A percentile compares a stretch with the other conserved stretches of the same genome.
These are phyloP conservation scores for Thuidium tamariscinum DNA, from an alignment of 225 moss, liverwort and hornwort species.

Conservation along the genomic window DNA sequence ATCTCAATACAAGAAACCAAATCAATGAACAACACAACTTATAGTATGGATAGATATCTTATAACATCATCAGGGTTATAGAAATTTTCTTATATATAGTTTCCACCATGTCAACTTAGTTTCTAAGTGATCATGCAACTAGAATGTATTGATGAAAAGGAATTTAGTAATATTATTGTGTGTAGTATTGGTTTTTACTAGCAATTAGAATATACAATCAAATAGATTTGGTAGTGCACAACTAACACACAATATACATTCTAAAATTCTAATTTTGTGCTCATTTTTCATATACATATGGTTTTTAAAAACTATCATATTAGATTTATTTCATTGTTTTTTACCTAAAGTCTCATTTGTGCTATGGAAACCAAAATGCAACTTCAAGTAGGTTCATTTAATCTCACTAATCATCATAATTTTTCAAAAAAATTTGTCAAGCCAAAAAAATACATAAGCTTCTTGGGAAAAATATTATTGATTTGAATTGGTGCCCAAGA, in stretches of 20 bases:
- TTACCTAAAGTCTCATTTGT: too few relatives aligned
- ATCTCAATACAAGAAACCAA: too few relatives aligned
- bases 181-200: background rate
- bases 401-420: too few relatives aligned
- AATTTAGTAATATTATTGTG: background rate
- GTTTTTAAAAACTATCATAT: background rate
- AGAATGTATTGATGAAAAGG: background rate
- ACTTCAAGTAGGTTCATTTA: too few relatives aligned
- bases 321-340: background rate
- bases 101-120: background rate
- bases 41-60: too few relatives aligned
- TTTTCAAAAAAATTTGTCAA: too few relatives aligned
- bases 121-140: rapidly evolving
- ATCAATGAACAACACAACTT: too few relatives aligned
- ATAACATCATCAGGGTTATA: background rate
- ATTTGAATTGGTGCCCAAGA: too few relatives aligned
- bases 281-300: rapidly evolving
- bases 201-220: background rate
- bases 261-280: background rate
- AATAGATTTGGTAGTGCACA: background rate
- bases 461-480: too few relatives aligned
- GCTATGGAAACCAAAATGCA: too few relatives aligned
- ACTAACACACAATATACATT: background rate
- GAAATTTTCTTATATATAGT: background rate
- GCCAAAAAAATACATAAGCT: too few relatives aligned